These are phyloP conservation scores for Cymbopogon citratus DNA, from an alignment of 176 grass and related monocot species.

Conservation along the genomic window DNA sequence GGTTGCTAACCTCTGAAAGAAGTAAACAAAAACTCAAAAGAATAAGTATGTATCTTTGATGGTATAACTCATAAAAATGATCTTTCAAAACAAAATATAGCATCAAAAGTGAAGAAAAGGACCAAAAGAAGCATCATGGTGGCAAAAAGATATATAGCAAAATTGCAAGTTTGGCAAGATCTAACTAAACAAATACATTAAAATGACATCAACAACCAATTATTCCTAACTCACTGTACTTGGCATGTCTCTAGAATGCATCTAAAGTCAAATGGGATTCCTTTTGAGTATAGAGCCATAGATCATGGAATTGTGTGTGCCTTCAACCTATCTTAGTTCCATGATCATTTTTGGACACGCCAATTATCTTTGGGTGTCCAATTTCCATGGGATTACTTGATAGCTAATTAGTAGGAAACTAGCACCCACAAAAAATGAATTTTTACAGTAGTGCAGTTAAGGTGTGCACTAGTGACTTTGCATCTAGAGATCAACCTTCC, in stretches of 20 bases:
- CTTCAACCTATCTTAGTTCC: conserved; percentile 22
- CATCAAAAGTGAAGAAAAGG: not conserved
- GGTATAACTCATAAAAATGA: not conserved
- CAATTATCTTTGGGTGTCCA: not conserved
- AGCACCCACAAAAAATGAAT: no score
- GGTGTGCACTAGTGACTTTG: no score
- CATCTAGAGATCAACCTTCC: no score
- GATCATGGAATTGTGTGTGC: no score
- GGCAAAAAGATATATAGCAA: conserved; percentile 13
- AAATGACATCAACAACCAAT: not conserved
- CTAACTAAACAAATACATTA: not conserved
- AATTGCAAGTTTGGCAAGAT: not conserved
- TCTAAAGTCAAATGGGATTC: not conserved
- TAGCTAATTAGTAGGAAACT: no score
- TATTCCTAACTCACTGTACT: not conserved
- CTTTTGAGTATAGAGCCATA: not conserved
- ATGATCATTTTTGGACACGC: not conserved
- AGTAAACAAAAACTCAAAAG: not conserved
- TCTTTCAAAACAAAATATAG: not conserved
- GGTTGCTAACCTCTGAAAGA: conserved; percentile 87
- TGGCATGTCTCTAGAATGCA: not conserved
- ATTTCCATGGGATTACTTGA: not conserved
- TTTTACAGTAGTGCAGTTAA: no score
- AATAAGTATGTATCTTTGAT: not conserved
- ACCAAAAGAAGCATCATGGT: not conserved